A percentile compares a stretch with the other conserved stretches of the same genome.
phyloP scores from a whole-genome alignment of 805 yeast species.

The Wickerhamiella azyma region DNA sequence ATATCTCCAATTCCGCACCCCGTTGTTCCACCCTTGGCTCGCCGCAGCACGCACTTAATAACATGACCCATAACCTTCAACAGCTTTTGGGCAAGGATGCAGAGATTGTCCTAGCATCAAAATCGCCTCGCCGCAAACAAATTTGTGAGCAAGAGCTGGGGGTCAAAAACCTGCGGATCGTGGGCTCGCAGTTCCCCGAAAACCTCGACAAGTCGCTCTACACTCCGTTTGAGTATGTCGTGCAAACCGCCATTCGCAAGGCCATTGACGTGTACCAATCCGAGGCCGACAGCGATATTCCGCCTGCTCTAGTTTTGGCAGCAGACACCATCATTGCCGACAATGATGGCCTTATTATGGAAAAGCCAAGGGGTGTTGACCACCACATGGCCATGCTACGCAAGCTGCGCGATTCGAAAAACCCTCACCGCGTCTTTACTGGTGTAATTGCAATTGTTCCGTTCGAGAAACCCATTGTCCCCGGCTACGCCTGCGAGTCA shows the following conservation, averaged over 20 bases:
- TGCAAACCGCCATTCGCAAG: slow-evolving; percentile 55
- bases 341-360: slow-evolving; percentile 47
- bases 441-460: slow-evolving; percentile 39
- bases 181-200: slow-evolving; percentile 65
- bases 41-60: background rate
- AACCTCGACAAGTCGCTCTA: slow-evolving; percentile 43
- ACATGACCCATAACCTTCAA: background rate
- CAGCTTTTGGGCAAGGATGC: slow-evolving; percentile 9
- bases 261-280: slow-evolving; percentile 42
- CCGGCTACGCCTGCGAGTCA: slow-evolving; percentile 30
- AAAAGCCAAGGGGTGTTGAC: slow-evolving; percentile 56
- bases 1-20: too few relatives aligned
- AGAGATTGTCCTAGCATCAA: slow-evolving; percentile 56
- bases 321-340: slow-evolving; percentile 72
- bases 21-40: too few relatives aligned
- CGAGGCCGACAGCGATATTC: slow-evolving; percentile 24
- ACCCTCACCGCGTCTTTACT: slow-evolving; percentile 39
- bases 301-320: slow-evolving; percentile 30
- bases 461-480: slow-evolving; percentile 28
- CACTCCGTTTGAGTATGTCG: slow-evolving; percentile 49
- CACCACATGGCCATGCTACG: slow-evolving; percentile 40
- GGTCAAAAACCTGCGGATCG: slow-evolving; percentile 27
- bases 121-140: slow-evolving; percentile 68
- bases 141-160: slow-evolving; percentile 42
- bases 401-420: slow-evolving; percentile 31